phyloP scores from a whole-genome alignment of 1,139 yeast genomes.

The Candida tropicalis region DNA sequence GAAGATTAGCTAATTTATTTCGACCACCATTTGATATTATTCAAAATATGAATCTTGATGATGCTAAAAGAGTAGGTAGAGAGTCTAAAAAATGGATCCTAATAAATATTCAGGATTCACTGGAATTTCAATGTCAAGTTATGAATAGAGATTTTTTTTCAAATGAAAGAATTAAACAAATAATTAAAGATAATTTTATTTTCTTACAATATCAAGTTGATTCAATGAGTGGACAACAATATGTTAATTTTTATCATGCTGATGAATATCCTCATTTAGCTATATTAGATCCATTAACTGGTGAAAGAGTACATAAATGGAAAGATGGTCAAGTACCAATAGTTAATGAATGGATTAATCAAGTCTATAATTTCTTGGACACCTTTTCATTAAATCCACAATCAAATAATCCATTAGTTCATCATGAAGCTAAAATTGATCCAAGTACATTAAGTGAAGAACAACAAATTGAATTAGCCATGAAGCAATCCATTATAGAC shows the following conservation, averaged over 20 bases:
- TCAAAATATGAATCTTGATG: slow-evolving; percentile 62
- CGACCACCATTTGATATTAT: slow-evolving; percentile 94
- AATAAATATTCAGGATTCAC: slow-evolving; percentile 81
- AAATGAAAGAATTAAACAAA: slow-evolving; percentile 60
- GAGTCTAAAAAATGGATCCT: slow-evolving; percentile 76
- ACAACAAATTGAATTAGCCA: slow-evolving; percentile 80
- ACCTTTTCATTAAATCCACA: slow-evolving; percentile 66
- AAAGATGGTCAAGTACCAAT: slow-evolving; percentile 58
- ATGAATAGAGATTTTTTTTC: slow-evolving; percentile 95
- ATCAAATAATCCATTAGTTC: slow-evolving; percentile 68
- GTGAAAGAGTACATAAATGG: slow-evolving; percentile 84
- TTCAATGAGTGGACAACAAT: slow-evolving; percentile 71
- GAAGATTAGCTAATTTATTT: slow-evolving; percentile 76
- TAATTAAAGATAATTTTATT: slow-evolving; percentile 68
- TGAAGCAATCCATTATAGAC: slow-evolving; percentile 60
- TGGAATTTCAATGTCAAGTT: slow-evolving; percentile 87
- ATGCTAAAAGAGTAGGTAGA: slow-evolving; percentile 71
- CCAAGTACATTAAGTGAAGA: slow-evolving; percentile 75
- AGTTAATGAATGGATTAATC: slow-evolving; percentile 59
- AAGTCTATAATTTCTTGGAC: slow-evolving; percentile 60
- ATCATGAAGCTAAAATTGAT: slow-evolving; percentile 55
- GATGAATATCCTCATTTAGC: slow-evolving; percentile 83
- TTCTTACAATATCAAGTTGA: slow-evolving; percentile 82
- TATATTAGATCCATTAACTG: slow-evolving; percentile 91
- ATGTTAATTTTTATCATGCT: slow-evolving; percentile 68